Evolutionary conservation across 2,329 filamentous ascomycete species (phyloP).

Genomic region (Arthrobotrys iridis): DNA sequence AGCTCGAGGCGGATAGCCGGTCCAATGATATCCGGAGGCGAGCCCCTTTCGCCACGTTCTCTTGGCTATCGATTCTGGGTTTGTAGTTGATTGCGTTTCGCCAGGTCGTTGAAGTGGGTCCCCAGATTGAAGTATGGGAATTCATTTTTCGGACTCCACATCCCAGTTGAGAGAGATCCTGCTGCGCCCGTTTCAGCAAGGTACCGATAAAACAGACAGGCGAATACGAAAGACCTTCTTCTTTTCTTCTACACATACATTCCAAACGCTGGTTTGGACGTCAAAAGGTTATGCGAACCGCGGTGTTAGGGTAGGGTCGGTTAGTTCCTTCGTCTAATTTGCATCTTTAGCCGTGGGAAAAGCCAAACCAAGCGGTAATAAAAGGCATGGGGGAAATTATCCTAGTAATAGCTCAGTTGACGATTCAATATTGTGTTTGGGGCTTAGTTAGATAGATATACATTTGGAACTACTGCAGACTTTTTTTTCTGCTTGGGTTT

Average conservation of each 20-base stretch:
- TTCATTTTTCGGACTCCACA: conserved; percentile 12
- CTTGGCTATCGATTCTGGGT: neutral
- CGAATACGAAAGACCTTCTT: conserved; percentile 4
- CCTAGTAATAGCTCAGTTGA: conserved; percentile 13
- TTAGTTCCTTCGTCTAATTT: neutral
- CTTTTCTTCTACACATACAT: neutral
- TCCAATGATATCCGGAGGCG: neutral
- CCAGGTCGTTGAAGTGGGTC: neutral
- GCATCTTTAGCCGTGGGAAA: neutral
- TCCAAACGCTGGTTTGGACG: neutral
- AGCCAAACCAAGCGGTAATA: neutral
- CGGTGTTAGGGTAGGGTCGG: conserved; percentile 8
- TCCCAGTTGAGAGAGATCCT: conserved; percentile 9
- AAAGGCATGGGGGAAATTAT: neutral
- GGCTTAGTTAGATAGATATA: too few relatives aligned
- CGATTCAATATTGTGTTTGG: conserved; percentile 11
- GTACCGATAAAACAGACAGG: conserved; percentile 4
- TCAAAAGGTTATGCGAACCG: conserved; percentile 7
- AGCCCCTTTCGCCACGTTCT: conserved; percentile 14
- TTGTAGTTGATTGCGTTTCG: neutral
- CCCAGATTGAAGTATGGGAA: too few relatives aligned
- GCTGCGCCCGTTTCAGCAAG: conserved; percentile 15
- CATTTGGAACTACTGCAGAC: too few relatives aligned
- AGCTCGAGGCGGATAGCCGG: conserved; percentile 2
- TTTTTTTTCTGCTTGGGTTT: too few relatives aligned